Conservation (phyloP, 2,329 filamentous ascomycete species). For the Fusarium palustre region DNA sequence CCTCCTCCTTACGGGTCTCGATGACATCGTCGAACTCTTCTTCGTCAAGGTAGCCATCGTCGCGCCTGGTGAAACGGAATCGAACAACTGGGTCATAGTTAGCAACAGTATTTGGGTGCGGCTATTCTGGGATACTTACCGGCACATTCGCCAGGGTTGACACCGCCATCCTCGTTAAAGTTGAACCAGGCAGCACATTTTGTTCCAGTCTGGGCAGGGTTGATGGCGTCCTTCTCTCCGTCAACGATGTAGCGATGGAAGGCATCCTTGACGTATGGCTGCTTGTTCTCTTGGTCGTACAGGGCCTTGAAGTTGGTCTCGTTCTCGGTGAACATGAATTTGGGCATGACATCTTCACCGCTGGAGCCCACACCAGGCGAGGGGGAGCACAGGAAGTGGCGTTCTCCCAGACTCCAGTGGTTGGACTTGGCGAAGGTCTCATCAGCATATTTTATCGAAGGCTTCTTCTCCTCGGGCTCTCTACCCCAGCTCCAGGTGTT, state of each 20-base stretch:
- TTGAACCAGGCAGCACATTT: slow-evolving; percentile 93
- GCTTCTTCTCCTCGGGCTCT: slow-evolving; percentile 80
- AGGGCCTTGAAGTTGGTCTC: slow-evolving; percentile 87
- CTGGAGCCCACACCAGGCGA: slow-evolving; percentile 85
- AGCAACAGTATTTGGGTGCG: slow-evolving; percentile 36
- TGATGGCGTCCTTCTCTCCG: slow-evolving; percentile 82
- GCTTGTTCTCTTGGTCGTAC: slow-evolving; percentile 82
- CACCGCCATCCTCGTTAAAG: slow-evolving; percentile 90
- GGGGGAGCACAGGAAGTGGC: slow-evolving; percentile 86
- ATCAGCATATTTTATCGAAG: slow-evolving; percentile 74
- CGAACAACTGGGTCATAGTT: slow-evolving; percentile 74
- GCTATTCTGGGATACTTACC: slow-evolving; percentile 66
- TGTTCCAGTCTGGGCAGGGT: slow-evolving; percentile 82
- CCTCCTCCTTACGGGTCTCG: slow-evolving; percentile 86
- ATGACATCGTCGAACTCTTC: slow-evolving; percentile 92
- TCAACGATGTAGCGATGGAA: slow-evolving; percentile 91
- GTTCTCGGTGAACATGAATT: slow-evolving; percentile 93
- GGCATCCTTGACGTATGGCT: slow-evolving; percentile 92
- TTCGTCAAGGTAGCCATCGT: slow-evolving; percentile 86
- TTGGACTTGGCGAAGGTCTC: slow-evolving; percentile 79
- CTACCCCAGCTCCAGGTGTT: slow-evolving; percentile 98
- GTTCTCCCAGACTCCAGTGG: slow-evolving; percentile 83
- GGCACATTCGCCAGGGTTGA: slow-evolving; percentile 90
- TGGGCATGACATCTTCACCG: slow-evolving; percentile 84
- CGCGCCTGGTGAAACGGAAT: slow-evolving; percentile 84